Percentiles rank a stretch among this genome's conserved stretches.
phyloP scores from a whole-genome alignment of 73 alveolate species.

The Tetrahymena thermophila region DNA sequence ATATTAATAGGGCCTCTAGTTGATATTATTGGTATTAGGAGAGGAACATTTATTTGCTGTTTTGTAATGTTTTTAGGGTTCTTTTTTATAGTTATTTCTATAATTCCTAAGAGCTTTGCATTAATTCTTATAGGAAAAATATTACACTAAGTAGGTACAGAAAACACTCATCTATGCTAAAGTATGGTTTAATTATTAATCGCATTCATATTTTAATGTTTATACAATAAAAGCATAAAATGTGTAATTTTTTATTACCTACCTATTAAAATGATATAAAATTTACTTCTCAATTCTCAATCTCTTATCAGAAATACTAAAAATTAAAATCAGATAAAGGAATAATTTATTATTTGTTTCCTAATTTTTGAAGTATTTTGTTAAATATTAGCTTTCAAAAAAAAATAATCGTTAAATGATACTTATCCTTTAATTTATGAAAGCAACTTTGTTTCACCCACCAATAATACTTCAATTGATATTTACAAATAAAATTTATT shows the following conservation, averaged over 20 bases:
- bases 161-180: neutral
- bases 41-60: neutral
- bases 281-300: neutral
- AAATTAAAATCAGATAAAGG: neutral
- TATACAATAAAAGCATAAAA: too few relatives aligned
- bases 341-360: too few relatives aligned
- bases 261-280: too few relatives aligned
- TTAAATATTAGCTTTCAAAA: neutral
- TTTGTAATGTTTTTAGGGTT: neutral
- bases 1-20: neutral
- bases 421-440: too few relatives aligned
- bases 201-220: too few relatives aligned
- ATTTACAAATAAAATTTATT: neutral
- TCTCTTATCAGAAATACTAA: neutral
- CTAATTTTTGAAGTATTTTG: neutral
- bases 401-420: neutral
- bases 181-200: neutral
- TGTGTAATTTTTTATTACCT: too few relatives aligned
- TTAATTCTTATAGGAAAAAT: neutral
- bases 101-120: neutral
- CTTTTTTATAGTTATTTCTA: neutral
- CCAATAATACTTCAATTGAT: too few relatives aligned
- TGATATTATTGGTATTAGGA: neutral
- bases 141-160: neutral
- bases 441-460: neutral